Evolutionary conservation across 1,284 basidiomycete species (phyloP), one percentile per base, ranked within the genome.

Genomic region (Sphaerobolus stellatus): DNA sequence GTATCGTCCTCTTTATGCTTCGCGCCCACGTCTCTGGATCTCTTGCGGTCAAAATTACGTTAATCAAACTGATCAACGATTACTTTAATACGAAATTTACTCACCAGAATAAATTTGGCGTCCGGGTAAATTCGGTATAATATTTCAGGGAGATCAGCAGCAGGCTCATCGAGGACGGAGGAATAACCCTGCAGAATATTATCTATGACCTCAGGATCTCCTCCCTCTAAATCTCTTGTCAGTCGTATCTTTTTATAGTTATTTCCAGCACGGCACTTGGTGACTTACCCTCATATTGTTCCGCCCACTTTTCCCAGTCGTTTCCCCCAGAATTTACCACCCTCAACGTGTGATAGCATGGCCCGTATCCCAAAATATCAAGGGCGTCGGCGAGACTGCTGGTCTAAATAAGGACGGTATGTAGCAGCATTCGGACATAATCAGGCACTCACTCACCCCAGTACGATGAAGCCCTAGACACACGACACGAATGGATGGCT

Each of bases 91-190:
- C n/a, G n/a, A n/a, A n/a, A n/a, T n/a, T n/a, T n/a, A n/a, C n/a
- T n/a, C 28, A 47, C 28, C 11, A 47, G 29, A 18, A 47, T 53
- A 27, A 47, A 53, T 20, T 53, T 52, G 5, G 51, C 41, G 31
- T 53, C 43, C 6, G 51, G 44, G 25, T 53, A 47, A 11, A 43
- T 43, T 20, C 30, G 25, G 22, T 47, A 47, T 11, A 53, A 30
- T 38, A 33, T 29, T 24, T 2, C 43, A 30, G 29, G 31, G 25
- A 30, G 36, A n/a, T 31, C 22, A n/a, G 44, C 51, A 4, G 28
- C 43, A 18, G 51, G 44, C 11, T 34, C 9, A 29, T 53, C 44
- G n/a, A 53, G 25, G 7, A 47, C 29, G 22, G 30, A 25, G 18
- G 8, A 11, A 28, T 34, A 53, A 14, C 38, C 29, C 25, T 33